These are phyloP conservation scores for Pisolithus albus DNA, from an alignment of 768 basidiomycete genomes.

Conservation along the genomic window DNA sequence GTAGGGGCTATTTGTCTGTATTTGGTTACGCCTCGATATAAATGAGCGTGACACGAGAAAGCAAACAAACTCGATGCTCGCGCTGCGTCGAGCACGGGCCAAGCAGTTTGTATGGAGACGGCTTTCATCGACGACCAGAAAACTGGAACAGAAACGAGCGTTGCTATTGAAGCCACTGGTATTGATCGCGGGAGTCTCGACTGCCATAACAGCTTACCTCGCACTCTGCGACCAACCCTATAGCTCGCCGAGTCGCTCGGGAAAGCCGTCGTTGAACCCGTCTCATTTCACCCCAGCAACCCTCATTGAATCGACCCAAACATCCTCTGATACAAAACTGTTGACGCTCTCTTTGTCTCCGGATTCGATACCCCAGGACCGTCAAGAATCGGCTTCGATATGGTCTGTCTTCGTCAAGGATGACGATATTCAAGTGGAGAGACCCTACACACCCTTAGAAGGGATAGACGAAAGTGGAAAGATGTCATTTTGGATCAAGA, in stretches of 20 bases:
- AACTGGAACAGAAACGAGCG: background rate
- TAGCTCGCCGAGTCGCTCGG: conserved; percentile 35
- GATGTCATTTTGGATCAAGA: conserved; percentile 78
- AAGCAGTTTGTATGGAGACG: background rate
- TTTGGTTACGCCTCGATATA: conserved; percentile 6
- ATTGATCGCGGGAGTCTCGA: conserved; percentile 33
- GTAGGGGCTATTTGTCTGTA: conserved; percentile 18
- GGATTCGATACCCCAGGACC: conserved; percentile 27
- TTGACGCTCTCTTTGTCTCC: conserved; percentile 54
- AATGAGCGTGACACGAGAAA: no score
- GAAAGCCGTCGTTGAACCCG: conserved; percentile 34
- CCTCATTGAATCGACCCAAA: conserved; percentile 45
- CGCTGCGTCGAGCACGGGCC: background rate
- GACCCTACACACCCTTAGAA: conserved; percentile 77
- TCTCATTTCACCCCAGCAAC: conserved; percentile 51
- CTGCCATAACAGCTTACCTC: conserved; percentile 43
- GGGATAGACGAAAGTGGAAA: conserved; percentile 60
- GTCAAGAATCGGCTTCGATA: conserved; percentile 36
- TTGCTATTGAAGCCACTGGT: conserved; percentile 11
- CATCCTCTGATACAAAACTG: conserved; percentile 56
- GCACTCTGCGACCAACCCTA: conserved; percentile 45
- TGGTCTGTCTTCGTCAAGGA: conserved; percentile 82
- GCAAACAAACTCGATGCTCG: conserved; percentile 5
- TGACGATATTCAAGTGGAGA: conserved; percentile 81
- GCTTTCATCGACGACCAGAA: background rate